phyloP scores from a whole-genome alignment of 31 red algal genomes.

The Bonnemaisonia californica region DNA sequence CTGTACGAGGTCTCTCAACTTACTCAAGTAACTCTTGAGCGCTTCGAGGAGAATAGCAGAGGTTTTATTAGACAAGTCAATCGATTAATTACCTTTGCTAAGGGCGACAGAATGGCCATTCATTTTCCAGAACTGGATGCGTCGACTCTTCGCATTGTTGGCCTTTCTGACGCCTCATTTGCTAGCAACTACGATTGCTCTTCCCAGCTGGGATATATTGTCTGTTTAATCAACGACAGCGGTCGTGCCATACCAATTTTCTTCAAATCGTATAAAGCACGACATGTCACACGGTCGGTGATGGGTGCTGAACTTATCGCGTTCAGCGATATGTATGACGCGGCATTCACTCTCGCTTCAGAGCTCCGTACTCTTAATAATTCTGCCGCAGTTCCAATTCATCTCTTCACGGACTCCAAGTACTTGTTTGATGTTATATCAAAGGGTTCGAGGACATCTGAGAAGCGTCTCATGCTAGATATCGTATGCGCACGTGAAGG shows the following conservation, averaged over 20 bases:
- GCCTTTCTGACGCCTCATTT: slow-evolving; percentile 30
- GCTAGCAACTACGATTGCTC: slow-evolving; percentile 28
- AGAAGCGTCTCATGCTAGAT: slow-evolving; percentile 21
- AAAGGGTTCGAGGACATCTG: slow-evolving; percentile 16
- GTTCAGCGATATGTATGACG: slow-evolving; percentile 45
- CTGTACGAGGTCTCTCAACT: slow-evolving; percentile 15
- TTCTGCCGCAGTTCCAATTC: background rate
- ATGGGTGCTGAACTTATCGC: slow-evolving; percentile 32
- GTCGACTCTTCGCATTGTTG: background rate
- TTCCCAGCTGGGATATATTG: slow-evolving; percentile 33
- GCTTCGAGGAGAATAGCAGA: background rate
- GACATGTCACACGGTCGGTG: slow-evolving; percentile 8
- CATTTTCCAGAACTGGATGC: background rate
- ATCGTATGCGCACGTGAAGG: slow-evolving; percentile 4
- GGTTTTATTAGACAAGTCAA: background rate
- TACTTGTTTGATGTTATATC: slow-evolving; percentile 21
- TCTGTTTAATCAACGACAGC: background rate
- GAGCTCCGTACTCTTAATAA: background rate
- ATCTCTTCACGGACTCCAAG: slow-evolving; percentile 20
- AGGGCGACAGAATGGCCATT: slow-evolving; percentile 6
- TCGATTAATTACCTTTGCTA: background rate
- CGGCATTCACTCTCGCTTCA: background rate
- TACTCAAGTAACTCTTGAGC: slow-evolving; percentile 18
- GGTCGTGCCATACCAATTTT: background rate
- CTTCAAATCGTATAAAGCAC: slow-evolving; percentile 24